Base-by-base conservation (phyloP, 306 rosid species). In the Cucurbita argyrosperma region DNA sequence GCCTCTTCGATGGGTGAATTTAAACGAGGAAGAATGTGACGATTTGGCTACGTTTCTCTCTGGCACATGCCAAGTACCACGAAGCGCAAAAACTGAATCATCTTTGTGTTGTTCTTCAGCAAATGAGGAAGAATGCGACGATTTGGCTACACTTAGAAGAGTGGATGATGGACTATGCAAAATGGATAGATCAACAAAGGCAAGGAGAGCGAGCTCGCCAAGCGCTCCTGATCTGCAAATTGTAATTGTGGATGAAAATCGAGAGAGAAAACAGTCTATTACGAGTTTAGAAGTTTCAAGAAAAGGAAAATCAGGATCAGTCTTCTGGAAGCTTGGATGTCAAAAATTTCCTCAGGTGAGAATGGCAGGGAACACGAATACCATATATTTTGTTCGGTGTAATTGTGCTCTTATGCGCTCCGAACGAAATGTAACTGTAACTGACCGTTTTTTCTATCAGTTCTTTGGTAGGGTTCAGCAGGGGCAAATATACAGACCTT, bases 1-100 rank as follows among this genome's bases (percentile, higher is more conserved):
- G 80, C 91, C 97, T 10, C 84, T 89, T 74, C 84, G 85, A 63
- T 94, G 98, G 98, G 95, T 94, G 38, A 82, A 88, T 78, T 85
- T 94, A 49, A 90, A 90, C 58, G 88, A 90, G 74, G 95, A 89
- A 38, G 98, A 94, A 81, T 76, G 88, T 56, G 85, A 90, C 79
- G 97, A 94, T 85, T 82, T 94, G 45, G 98, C 96, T 47, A 91
- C 95, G 30, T 94, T 94, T 88, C 90, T 94, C 55, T 84, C 92
- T 12, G 96, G 98, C 69, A 83, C 83, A 15, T 76, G 83, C 68
- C 87, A 80, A 61, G 84, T 75, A 72, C 42, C 74, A 47, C 57
- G 0, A 23, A 81, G 60, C 42, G 65, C 80, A 26, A 84, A 83
- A 74, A 85, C 81, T 65, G 91, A 82, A 60, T 52, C 71, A 49